phyloP scores from a whole-genome alignment of 371 early-diverging fungal genomes.

The Choanephora cucurbitarum region DNA sequence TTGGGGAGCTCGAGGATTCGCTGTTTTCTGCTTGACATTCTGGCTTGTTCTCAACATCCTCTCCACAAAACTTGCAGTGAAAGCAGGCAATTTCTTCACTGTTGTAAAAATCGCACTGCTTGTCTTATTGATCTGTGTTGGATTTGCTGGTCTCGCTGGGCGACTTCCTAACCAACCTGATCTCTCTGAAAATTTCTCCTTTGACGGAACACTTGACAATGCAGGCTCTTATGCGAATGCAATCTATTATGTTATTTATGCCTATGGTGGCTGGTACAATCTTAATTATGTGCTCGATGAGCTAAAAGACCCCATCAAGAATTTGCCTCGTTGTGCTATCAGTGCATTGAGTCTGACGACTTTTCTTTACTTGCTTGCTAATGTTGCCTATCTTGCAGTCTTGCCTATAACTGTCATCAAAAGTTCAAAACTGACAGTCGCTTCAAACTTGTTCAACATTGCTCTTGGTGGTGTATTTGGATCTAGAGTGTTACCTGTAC shows the following conservation, averaged over 20 bases:
- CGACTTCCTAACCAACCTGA: slow-evolving; percentile 25
- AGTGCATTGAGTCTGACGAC: slow-evolving; percentile 23
- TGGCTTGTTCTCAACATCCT: slow-evolving; percentile 29
- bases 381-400: slow-evolving; percentile 29
- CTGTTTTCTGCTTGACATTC: slow-evolving; percentile 29
- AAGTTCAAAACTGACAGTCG: slow-evolving; percentile 23
- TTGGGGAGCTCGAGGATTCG: slow-evolving; percentile 34
- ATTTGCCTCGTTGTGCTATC: slow-evolving; percentile 28
- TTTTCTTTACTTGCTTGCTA: slow-evolving; percentile 22
- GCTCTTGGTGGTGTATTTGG: slow-evolving; percentile 33
- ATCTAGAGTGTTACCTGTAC: slow-evolving; percentile 20
- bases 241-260: slow-evolving; percentile 29
- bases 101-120: slow-evolving; percentile 23
- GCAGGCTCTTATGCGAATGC: slow-evolving; percentile 27
- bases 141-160: slow-evolving; percentile 33
- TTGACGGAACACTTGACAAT: slow-evolving; percentile 22
- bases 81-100: slow-evolving; percentile 28
- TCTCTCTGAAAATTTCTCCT: slow-evolving; percentile 22
- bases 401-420: slow-evolving; percentile 20
- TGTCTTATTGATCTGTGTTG: slow-evolving; percentile 24
- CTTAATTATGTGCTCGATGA: slow-evolving; percentile 30
- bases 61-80: slow-evolving; percentile 25
- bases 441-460: slow-evolving; percentile 26
- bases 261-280: slow-evolving; percentile 34
- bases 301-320: slow-evolving; percentile 30